Conservation (phyloP, 2,329 filamentous ascomycete species). For the Monosporascus cannonballus region DNA sequence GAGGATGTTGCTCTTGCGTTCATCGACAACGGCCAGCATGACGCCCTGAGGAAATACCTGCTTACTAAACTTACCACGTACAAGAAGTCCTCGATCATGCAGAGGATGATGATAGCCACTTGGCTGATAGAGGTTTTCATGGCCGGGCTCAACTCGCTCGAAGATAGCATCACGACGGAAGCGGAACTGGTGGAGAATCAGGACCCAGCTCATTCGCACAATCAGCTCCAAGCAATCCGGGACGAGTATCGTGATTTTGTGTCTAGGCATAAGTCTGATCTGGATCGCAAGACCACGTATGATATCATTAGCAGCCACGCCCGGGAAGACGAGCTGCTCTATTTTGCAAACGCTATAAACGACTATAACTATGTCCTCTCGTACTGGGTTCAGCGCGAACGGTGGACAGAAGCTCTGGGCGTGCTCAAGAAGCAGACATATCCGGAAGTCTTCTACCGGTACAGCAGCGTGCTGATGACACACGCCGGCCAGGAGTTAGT, state of each 20-base stretch:
- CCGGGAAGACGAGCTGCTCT: slow-evolving; percentile 84
- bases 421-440: slow-evolving; percentile 92
- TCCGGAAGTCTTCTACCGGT: slow-evolving; percentile 89
- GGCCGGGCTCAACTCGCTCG: slow-evolving; percentile 89
- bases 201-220: slow-evolving; percentile 63
- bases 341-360: slow-evolving; percentile 80
- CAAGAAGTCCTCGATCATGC: slow-evolving; percentile 83
- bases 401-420: slow-evolving; percentile 79
- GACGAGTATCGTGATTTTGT: slow-evolving; percentile 87
- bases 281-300: slow-evolving; percentile 89
- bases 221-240: slow-evolving; percentile 64
- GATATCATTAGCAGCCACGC: slow-evolving; percentile 95
- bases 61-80: slow-evolving; percentile 74
- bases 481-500: slow-evolving; percentile 79
- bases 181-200: slow-evolving; percentile 71
- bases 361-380: slow-evolving; percentile 93
- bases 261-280: slow-evolving; percentile 73
- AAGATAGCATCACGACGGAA: slow-evolving; percentile 88
- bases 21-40: slow-evolving; percentile 83
- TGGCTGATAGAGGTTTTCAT: slow-evolving; percentile 97
- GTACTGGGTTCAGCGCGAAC: slow-evolving; percentile 95
- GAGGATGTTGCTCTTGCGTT: slow-evolving; percentile 90
- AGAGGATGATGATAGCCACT: slow-evolving; percentile 87
- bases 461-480: slow-evolving; percentile 93
- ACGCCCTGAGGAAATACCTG: slow-evolving; percentile 86